Base-by-base conservation (phyloP, 208 protist species). In the Plasmodiophora brassicae region DNA sequence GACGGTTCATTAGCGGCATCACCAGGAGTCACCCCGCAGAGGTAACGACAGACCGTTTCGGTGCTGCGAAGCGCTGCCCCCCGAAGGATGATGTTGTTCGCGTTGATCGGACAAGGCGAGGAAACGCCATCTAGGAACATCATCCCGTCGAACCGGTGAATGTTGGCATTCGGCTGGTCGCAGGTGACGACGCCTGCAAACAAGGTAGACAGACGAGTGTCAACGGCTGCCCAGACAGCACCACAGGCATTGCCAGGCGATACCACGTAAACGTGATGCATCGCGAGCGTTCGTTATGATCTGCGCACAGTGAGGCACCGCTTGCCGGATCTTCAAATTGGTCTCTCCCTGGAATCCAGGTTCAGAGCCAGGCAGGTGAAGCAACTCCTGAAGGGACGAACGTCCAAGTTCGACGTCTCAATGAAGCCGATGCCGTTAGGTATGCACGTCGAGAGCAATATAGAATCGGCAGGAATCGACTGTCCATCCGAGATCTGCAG, bases 381-480 rank as follows among this genome's bases (percentile, higher is more conserved):
- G 41, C 32, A 14, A 38, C 20, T 38, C 10, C 41, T 44, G 20
- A 32, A 78, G 20, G 5, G 32, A 5, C 65, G 32, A 44, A 78
- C 65, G 45, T 91, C 89, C 43, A 91, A 87, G 54, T 91, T 91
- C 0, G 71, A 85, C 0, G 89, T 91, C 35, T 91, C 89, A 84
- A 91, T 45, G 41, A 90, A 91, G 1, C 72, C 25, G 28, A 89
- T 91, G 60, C 89, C 89, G 45, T 85, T 71, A 36, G 14, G 1
- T 38, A 22, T 84, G 0, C 38, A 39, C 10, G 85, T 85, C n/a
- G 85, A 88, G 36, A 88, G 45, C n/a, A 88, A 0, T 39, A 88
- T 43, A 0, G 43, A 32, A 84, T 88, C 85, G 45, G 85, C 85
- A 32, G 85, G 85, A 41, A 88, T 45, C 45, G 60, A 43, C 57